Evolutionary conservation across 164 flowering plant genomes (phyloP).

Genomic region (Saururus chinensis): DNA sequence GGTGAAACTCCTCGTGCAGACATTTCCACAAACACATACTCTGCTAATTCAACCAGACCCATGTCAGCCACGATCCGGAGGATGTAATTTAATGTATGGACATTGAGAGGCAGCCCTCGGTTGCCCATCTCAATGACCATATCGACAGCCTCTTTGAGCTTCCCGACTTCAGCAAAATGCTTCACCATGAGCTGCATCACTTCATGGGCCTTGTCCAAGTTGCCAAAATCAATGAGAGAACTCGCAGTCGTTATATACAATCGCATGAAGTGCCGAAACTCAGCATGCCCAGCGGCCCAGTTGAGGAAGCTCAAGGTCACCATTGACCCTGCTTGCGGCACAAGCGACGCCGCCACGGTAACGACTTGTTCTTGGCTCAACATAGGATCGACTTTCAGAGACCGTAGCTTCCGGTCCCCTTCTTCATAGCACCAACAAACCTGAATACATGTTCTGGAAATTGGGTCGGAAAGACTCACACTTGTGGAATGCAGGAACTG

Average conservation of each 20-base stretch:
- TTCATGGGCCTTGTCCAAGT: conserved; percentile 57
- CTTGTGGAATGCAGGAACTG: background rate
- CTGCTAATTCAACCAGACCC: conserved; percentile 49
- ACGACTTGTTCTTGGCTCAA: conserved; percentile 67
- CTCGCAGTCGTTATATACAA: conserved; percentile 57
- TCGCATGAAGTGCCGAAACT: conserved; percentile 61
- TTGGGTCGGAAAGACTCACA: background rate
- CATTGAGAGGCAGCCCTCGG: conserved; percentile 41
- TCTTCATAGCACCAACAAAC: conserved; percentile 3
- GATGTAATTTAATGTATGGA: conserved; percentile 40
- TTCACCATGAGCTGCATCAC: conserved; percentile 58
- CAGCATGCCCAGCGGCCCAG: conserved; percentile 47
- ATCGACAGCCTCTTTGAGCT: conserved; percentile 53
- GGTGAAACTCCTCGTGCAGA: conserved; percentile 51
- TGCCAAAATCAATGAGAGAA: conserved; percentile 44
- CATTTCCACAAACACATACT: conserved; percentile 77
- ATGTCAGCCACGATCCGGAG: conserved; percentile 25
- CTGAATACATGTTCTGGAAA: background rate
- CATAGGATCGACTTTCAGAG: conserved; percentile 23
- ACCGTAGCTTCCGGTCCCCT: conserved; percentile 19
- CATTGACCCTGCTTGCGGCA: conserved; percentile 63
- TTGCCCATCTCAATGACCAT: conserved; percentile 71
- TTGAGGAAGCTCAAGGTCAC: conserved; percentile 68
- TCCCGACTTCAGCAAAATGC: conserved; percentile 53
- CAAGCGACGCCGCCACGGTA: conserved; percentile 61